These are phyloP conservation scores for Calonectria ilicicola DNA, from an alignment of 2,329 filamentous ascomycete genomes.

Conservation along the genomic window DNA sequence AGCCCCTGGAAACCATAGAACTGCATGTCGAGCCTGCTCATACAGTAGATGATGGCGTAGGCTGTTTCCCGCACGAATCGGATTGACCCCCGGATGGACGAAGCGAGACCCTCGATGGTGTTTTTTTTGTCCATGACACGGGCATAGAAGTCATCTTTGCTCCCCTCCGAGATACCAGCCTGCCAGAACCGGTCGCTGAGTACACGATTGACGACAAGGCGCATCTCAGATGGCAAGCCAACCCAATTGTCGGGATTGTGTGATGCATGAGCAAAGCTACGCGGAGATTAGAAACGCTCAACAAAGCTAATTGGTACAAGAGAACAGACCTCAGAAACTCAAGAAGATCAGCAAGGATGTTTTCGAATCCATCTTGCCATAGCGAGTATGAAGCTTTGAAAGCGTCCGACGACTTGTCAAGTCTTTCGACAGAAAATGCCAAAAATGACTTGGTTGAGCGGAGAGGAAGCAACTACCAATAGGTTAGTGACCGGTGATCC, in stretches of 20 bases:
- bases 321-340: constrained; percentile 77
- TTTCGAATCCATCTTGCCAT: constrained; percentile 87
- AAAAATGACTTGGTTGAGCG: constrained; percentile 91
- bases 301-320: neutral
- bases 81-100: constrained; percentile 89
- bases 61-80: constrained; percentile 91
- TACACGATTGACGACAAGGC: constrained; percentile 81
- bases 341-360: constrained; percentile 87
- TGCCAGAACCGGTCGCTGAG: constrained; percentile 98
- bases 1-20: constrained; percentile 94
- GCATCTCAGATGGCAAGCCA: constrained; percentile 80
- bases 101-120: constrained; percentile 93
- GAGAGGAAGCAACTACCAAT: constrained; percentile 75
- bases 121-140: constrained; percentile 89
- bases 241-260: constrained; percentile 90
- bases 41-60: constrained; percentile 93
- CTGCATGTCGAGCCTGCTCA: constrained; percentile 86
- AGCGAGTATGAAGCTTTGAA: constrained; percentile 82
- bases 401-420: constrained; percentile 78
- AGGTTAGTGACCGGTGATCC: constrained; percentile 22
- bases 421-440: constrained; percentile 90
- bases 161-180: constrained; percentile 94
- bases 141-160: constrained; percentile 96
- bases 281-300: neutral
- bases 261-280: constrained; percentile 87